phyloP scores from a whole-genome alignment of 2,329 filamentous ascomycete species.

The Pyrenochaeta sp. region DNA sequence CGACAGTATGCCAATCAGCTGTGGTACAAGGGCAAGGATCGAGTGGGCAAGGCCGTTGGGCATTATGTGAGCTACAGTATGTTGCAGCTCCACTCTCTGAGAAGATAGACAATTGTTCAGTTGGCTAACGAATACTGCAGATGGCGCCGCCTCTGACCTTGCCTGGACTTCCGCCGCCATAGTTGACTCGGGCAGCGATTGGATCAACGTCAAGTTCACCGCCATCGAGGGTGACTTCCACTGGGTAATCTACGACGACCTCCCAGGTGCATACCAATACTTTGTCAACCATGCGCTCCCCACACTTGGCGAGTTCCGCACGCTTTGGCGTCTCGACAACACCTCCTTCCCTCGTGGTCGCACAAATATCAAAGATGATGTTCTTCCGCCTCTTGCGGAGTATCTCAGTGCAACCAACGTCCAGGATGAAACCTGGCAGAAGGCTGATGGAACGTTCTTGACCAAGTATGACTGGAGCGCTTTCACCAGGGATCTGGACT shows the following conservation, averaged over 20 bases:
- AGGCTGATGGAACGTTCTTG: slow-evolving; percentile 58
- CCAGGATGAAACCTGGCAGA: slow-evolving; percentile 64
- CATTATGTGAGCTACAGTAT: slow-evolving; percentile 58
- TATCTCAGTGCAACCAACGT: slow-evolving; percentile 58
- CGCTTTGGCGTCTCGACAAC: slow-evolving; percentile 61
- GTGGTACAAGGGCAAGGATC: slow-evolving; percentile 53
- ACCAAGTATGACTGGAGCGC: slow-evolving; percentile 62
- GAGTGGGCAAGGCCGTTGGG: slow-evolving; percentile 52
- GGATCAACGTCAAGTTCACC: slow-evolving; percentile 60
- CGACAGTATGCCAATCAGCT: slow-evolving; percentile 51
- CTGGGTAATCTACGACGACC: slow-evolving; percentile 60
- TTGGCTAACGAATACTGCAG: slow-evolving; percentile 35
- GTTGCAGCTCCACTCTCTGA: slow-evolving; percentile 4
- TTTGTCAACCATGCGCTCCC: slow-evolving; percentile 62
- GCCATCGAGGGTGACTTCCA: slow-evolving; percentile 60
- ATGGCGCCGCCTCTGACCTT: slow-evolving; percentile 58
- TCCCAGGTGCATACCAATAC: slow-evolving; percentile 65
- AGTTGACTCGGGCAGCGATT: slow-evolving; percentile 51
- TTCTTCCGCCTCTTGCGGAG: slow-evolving; percentile 55
- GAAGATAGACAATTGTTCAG: background rate
- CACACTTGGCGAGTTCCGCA: slow-evolving; percentile 60
- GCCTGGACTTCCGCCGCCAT: slow-evolving; percentile 59
- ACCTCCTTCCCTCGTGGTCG: slow-evolving; percentile 57
- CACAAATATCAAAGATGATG: slow-evolving; percentile 57
- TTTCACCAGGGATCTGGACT: slow-evolving; percentile 53